Evolutionary conservation across 352 stramenopile species (phyloP), one percentile per base, ranked within the genome.

Genomic region (Phytopythium montanum): DNA sequence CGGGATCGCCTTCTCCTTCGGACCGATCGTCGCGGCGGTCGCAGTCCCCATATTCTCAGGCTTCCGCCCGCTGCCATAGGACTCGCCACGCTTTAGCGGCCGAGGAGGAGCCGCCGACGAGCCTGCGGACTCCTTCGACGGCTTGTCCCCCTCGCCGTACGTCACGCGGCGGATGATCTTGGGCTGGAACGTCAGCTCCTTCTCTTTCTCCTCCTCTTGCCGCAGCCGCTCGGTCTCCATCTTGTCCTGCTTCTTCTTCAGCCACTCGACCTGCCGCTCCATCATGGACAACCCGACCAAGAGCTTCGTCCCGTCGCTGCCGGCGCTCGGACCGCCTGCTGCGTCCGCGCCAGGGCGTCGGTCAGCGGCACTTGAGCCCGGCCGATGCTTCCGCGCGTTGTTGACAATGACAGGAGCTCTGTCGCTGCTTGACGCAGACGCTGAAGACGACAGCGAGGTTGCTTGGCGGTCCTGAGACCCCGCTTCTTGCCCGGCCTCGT

Each of bases 111-210:
- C 46, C 14, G 19, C 25, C 18, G 57, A 5, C 18, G 57, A 5
- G 38, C 34, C 34, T 49, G 60, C 19, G 26, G 64, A 34, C 12
- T 79, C 72, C 38, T 68, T 72, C 2, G 66, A 64, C n/a, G 74
- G 70, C 39, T 62, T 70, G 16, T 90, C 79, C 0, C 69, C 59
- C 0, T 66, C 69, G 33, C 59, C 61, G 42, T 76, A 85, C 8
- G 83, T 93, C 31, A 74, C 67, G 31, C 84, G 77, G 5, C 85
- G 81, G 26, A 94, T 75, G 31, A 94, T 69, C 53, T 94, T 92
- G 16, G 85, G 85, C 53, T 88, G 81, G 61, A 94, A 94, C 23
- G 85, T 94, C 19, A 94, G 72, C 54, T 94, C 85, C 57, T 84
- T 82, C 25, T 89, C 77, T 19, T 74, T 88, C 55, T 92, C 85